Conservation (phyloP, 768 basidiomycete genomes). For the Royoungia palumana region DNA sequence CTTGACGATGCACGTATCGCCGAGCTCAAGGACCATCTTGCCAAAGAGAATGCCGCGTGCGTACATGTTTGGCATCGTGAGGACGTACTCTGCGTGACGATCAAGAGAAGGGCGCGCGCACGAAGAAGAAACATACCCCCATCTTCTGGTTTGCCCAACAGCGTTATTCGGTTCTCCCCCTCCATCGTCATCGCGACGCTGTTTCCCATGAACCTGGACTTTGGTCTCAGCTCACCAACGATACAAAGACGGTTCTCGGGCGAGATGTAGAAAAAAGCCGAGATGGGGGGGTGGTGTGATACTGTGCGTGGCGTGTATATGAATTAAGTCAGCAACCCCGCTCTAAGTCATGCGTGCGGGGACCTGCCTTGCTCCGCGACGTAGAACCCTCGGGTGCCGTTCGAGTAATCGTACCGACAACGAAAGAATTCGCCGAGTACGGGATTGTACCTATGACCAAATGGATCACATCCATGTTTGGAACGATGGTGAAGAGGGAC, state of each 20-base stretch:
- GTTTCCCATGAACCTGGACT: slow-evolving; percentile 95
- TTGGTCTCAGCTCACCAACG: slow-evolving; percentile 91
- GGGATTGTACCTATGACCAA: slow-evolving; percentile 78
- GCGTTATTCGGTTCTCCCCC: slow-evolving; percentile 84
- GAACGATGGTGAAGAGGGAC: not conserved
- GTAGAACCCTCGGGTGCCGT: slow-evolving; percentile 93
- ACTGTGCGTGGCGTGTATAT: slow-evolving; percentile 44
- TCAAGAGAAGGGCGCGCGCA: slow-evolving; percentile 5
- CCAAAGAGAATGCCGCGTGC: slow-evolving; percentile 84
- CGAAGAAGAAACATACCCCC: slow-evolving; percentile 56
- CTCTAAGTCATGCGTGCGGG: not conserved
- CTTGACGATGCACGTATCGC: slow-evolving; percentile 82
- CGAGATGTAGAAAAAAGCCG: slow-evolving; percentile 94
- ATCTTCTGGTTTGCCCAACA: slow-evolving; percentile 82
- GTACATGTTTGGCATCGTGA: slow-evolving; percentile 99
- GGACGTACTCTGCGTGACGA: slow-evolving; percentile 61
- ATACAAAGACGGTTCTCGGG: slow-evolving; percentile 86
- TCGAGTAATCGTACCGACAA: slow-evolving; percentile 88
- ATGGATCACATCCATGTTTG: slow-evolving; percentile 3
- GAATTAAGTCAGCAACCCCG: slow-evolving; percentile 5
- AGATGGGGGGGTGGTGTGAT: slow-evolving; percentile 92
- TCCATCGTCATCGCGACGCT: slow-evolving; percentile 96
- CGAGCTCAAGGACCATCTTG: slow-evolving; percentile 95
- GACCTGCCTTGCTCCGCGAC: slow-evolving; percentile 88
- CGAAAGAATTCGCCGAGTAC: slow-evolving; percentile 97